Evolutionary conservation across 495 filamentous ascomycete genomes (phyloP), one percentile per base, ranked within the genome.

Genomic region (Penicillium simplicissimum): DNA sequence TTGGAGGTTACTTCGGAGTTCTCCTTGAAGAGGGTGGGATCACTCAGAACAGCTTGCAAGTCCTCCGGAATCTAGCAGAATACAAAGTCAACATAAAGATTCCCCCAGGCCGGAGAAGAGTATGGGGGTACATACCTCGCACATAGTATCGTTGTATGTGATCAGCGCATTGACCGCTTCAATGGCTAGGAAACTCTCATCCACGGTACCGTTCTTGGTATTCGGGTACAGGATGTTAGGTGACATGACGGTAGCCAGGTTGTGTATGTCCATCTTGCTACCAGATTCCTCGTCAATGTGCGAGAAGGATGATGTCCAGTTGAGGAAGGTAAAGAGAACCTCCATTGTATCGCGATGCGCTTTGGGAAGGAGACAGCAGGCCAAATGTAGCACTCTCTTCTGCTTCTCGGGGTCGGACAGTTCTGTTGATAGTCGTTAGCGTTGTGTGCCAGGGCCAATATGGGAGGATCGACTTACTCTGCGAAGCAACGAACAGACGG

Each of bases 241-340:
- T 7, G 93, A 91, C 64, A 99, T 96, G 60, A 99, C 95, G n/a
- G 96, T 98, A 8, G 95, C 91, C 56, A 99, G 84, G 68, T 99
- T 99, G 74, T 96, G 93, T 52, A 95, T 92, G 74, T 99, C 95
- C 95, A 99, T 99, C 81, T 97, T 97, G 69, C 92, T 97, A 21
- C 95, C 95, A 38, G 84, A 84, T 55, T 87, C 84, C 67, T 98
- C 94, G 67, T 99, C 95, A 21, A 98, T 88, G 68, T 96, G 92
- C 52, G 94, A 93, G 79, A 99, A 99, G 7, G 95, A 97, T 13
- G 93, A 91, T 14, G 89, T 90, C 96, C 96, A 99, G 69, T 95
- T 96, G n/a, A 99, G 81, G 81, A 99, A 99, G 14, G 85, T 87
- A 75, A 96, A 97, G 0, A 99, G 77, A 54, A 99, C 90, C 73